Conservation (phyloP, 805 yeast genomes). For the Metschnikowia anglica region DNA sequence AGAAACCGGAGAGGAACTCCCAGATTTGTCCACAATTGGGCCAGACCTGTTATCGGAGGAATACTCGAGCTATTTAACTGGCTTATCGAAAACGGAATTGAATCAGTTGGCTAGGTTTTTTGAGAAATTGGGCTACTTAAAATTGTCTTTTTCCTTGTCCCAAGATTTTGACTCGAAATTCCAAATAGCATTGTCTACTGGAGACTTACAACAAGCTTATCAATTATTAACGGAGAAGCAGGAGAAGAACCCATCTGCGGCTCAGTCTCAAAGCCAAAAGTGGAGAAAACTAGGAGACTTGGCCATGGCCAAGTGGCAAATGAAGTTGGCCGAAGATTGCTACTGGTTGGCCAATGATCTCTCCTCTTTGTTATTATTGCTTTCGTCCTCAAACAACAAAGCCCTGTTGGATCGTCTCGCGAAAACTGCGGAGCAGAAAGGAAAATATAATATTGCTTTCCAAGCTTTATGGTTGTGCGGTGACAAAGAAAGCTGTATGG, state of each 20-base stretch:
- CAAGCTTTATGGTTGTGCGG: constrained; percentile 88
- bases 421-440: constrained; percentile 61
- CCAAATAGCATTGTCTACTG: constrained; percentile 81
- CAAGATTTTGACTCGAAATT: constrained; percentile 89
- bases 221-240: constrained; percentile 40
- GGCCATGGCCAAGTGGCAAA: constrained; percentile 74
- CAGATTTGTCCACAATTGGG: constrained; percentile 35
- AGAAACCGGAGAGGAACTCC: constrained; percentile 39
- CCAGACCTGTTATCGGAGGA: constrained; percentile 61
- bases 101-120: constrained; percentile 85
- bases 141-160: constrained; percentile 79
- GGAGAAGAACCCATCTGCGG: constrained; percentile 49
- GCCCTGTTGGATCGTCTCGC: constrained; percentile 64
- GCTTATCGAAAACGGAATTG: constrained; percentile 62
- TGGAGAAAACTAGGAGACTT: constrained; percentile 93
- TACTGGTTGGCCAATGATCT: constrained; percentile 78
- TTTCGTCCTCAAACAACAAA: constrained; percentile 76
- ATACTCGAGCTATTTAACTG: constrained; percentile 50
- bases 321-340: constrained; percentile 75
- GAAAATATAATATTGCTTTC: constrained; percentile 87
- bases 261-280: constrained; percentile 45
- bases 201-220: constrained; percentile 68
- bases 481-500: constrained; percentile 60
- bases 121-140: constrained; percentile 86
- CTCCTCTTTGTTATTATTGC: constrained; percentile 75